These are phyloP conservation scores for Iberis amara DNA, from an alignment of 441 rosid species.

Conservation along the genomic window DNA sequence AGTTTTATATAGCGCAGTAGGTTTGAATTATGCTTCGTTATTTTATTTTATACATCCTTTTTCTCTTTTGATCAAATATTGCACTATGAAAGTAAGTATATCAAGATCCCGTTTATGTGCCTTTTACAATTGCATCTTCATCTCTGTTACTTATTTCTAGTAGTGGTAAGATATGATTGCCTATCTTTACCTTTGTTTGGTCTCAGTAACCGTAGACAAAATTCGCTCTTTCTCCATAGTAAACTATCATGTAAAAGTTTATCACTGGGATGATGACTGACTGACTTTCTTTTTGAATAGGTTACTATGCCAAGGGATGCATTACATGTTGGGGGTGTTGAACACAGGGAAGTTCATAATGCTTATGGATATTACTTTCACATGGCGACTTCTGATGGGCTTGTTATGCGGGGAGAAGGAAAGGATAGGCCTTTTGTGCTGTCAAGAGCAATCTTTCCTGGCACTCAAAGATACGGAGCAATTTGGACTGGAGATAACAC, in stretches of 20 bases:
- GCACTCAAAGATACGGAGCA: constrained; percentile 94
- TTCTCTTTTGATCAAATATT: background rate
- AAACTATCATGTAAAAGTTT: background rate
- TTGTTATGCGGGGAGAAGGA: constrained; percentile 79
- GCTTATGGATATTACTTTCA: constrained; percentile 91
- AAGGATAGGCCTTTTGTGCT: constrained; percentile 94
- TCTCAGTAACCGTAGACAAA: background rate
- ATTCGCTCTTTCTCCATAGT: background rate
- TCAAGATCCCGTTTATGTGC: constrained; percentile 5
- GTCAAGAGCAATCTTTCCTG: constrained; percentile 92
- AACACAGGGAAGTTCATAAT: constrained; percentile 93
- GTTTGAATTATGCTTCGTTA: background rate
- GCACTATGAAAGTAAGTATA: background rate
- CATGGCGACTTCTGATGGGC: constrained; percentile 96
- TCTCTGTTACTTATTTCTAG: background rate
- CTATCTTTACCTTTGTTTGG: background rate
- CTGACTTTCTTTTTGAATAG: constrained; percentile 37
- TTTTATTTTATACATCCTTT: background rate
- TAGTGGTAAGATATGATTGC: background rate
- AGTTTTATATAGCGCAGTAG: constrained; percentile 1
- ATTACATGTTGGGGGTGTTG: constrained; percentile 73
- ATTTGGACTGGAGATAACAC: constrained; percentile 98
- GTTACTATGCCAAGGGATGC: constrained; percentile 97
- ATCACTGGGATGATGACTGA: constrained; percentile 11
- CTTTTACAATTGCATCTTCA: background rate